Evolutionary conservation across 2,329 filamentous ascomycete species (phyloP), one percentile per base, ranked within the genome.

Genomic region (Colletotrichum zoysiae): DNA sequence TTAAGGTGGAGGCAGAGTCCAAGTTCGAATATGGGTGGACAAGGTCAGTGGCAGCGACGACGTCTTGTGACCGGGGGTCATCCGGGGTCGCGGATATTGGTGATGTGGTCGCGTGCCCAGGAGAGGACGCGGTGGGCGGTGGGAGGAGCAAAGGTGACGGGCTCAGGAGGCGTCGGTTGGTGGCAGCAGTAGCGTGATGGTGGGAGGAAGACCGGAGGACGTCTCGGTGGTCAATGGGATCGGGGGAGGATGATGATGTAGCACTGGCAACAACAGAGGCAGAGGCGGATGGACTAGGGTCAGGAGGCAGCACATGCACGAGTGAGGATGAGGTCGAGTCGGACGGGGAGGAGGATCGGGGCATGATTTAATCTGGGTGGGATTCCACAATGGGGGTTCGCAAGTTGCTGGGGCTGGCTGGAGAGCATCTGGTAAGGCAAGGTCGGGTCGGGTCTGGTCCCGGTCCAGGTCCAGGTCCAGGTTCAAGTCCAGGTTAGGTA

Each of bases 301-400:
- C 69, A 44, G 69, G 69, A 71, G 69, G 65, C 69, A 72, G 46
- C 59, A 72, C 70, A 72, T 72, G 70, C 70, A 72, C 70, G n/a
- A 72, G 70, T 42, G 70, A 72, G 38, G 70, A 72, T 46, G 70
- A 70, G n/a, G 62, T 44, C 38, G 70, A 72, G 55, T 59, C 56
- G 58, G 70, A 60, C 58, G 70, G 57, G 60, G 70, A 72, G 55
- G 69, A 69, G 69, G 70, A 60, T 70, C 48, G 62, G 70, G 70
- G 67, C 70, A 72, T 72, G 70, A 65, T 70, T 70, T 69, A 69
- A 65, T 70, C 65, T 70, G 48, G 46, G 69, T 65, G 48, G 46
- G 69, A 69, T 64, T 69, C 59, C 69, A 69, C 65, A 44, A 38
- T 35, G 58, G 65, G 59, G 59, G 61, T 63, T 69, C 65, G 48